These are phyloP conservation scores for Sporothrix protearum DNA, from an alignment of 2,329 filamentous ascomycete genomes.

Conservation along the genomic window DNA sequence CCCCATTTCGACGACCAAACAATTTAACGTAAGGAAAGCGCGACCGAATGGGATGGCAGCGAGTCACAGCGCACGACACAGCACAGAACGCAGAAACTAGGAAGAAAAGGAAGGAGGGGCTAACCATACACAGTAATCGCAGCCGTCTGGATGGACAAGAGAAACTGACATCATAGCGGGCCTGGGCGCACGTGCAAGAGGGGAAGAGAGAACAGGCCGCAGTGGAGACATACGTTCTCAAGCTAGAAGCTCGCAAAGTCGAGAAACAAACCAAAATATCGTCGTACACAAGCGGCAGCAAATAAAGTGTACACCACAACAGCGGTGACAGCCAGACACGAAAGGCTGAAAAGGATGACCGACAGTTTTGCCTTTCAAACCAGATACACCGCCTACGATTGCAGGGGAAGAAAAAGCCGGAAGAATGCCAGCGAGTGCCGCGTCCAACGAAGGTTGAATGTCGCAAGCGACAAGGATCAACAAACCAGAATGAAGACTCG, in stretches of 20 bases:
- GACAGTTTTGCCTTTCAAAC: not conserved
- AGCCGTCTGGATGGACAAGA: conserved; percentile 19
- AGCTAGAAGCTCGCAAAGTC: not conserved
- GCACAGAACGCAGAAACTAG: not conserved
- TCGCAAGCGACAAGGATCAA: not conserved
- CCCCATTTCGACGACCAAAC: conserved; percentile 36
- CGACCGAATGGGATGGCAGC: conserved; percentile 5
- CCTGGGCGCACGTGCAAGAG: conserved; percentile 10
- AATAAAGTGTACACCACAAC: not conserved
- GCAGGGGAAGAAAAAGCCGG: not conserved
- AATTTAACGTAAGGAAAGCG: conserved; percentile 47
- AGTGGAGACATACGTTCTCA: not conserved
- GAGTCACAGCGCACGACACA: conserved; percentile 16
- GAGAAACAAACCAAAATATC: not conserved
- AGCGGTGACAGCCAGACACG: not conserved
- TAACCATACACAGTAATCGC: conserved; percentile 20
- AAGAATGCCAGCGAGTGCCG: not conserved
- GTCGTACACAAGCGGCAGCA: too few species aligned
- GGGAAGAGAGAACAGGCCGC: not conserved
- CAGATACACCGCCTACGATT: not conserved
- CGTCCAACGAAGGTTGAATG: not conserved
- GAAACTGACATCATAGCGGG: conserved; percentile 25
- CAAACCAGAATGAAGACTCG: not conserved
- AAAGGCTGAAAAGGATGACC: not conserved
- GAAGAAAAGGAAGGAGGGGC: not conserved